Percentiles rank a stretch among this genome's conserved stretches.
Evolutionary conservation across 2,329 filamentous ascomycete genomes (phyloP).

Genomic region (Hypoxylon sp.): DNA sequence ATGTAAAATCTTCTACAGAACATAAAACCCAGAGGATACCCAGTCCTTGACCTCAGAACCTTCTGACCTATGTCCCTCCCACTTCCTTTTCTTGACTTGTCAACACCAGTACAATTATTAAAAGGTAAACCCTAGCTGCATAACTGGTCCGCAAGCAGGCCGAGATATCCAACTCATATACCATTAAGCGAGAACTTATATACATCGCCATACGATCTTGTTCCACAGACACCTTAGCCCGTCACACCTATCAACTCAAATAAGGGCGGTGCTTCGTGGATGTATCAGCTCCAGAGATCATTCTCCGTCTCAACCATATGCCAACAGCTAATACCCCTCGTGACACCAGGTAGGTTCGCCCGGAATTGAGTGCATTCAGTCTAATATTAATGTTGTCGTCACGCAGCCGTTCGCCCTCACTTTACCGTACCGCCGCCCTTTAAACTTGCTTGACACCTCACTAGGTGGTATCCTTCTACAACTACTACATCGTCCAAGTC

Average conservation of each 20-base stretch:
- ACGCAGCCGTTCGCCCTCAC: conserved; percentile 4
- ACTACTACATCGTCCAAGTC: not conserved
- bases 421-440: not conserved
- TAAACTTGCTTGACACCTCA: not conserved
- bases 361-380: not conserved
- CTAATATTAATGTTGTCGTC: conserved; percentile 9
- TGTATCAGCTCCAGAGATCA: not conserved
- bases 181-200: conserved; percentile 6
- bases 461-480: not conserved
- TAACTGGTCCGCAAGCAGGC: not conserved
- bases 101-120: not conserved
- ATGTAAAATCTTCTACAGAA: not conserved
- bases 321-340: not conserved
- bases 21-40: conserved; percentile 9
- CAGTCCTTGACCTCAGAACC: not conserved
- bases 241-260: not conserved
- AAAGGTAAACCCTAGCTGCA: not conserved
- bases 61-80: not conserved
- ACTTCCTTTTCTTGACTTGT: not conserved
- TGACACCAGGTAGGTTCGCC: conserved; percentile 9
- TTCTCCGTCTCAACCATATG: not conserved
- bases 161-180: not conserved
- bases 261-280: conserved; percentile 10
- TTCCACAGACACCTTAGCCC: not conserved
- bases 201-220: not conserved